Base-by-base conservation (phyloP, 371 early-diverging fungal genomes). In the Capniomyces stellatus region DNA sequence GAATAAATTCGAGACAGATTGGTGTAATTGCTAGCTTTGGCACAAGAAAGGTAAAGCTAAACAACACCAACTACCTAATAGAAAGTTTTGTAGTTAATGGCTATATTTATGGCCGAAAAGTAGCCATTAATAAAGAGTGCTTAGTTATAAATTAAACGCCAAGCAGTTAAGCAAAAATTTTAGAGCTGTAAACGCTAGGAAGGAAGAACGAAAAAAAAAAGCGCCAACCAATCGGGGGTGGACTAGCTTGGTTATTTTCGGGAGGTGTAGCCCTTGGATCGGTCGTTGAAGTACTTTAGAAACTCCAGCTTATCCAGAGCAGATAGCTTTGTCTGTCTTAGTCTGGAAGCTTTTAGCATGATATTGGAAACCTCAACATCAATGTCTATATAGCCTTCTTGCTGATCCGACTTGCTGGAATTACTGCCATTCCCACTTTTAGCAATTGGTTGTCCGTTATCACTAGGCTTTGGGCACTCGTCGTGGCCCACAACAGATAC, bases 281-380 rank as follows among this genome's bases (percentile, higher is more conserved):
- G 66, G 28, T 75, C 67, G 31, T 74, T 55, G 64, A 84, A 91
- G 58, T 77, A 89, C 8, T 79, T 71, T 56, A 90, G 62, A 57
- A 91, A 91, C 24, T 78, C 82, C 13, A 70, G 67, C 66, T 91
- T 91, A 60, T 89, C 89, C 43, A 67, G 55, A 43, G 82, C 75
- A 21, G 73, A 72, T 51, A 86, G 57, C n/a, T 78, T 75, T 1
- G 85, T 79, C 62, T 76, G 81, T 39, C 89, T 73, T 57, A 85
- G 70, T 25, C 87, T 75, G 15, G 81, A 70, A 30, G 83, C 56
- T 54, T 80, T 77, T 29, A 77, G 75, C 55, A 91, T 59, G 21
- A 77, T 58, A 18, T 71, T 62, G 31, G 66, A 46, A n/a, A 85
- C 60, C 13, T 75, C 75, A 19, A 73, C 71, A 29, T 81, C 83